A percentile compares a stretch with the other conserved stretches of the same genome.
Evolutionary conservation across 352 stramenopile genomes (phyloP).

Genomic region (Phytophthora pluvialis): DNA sequence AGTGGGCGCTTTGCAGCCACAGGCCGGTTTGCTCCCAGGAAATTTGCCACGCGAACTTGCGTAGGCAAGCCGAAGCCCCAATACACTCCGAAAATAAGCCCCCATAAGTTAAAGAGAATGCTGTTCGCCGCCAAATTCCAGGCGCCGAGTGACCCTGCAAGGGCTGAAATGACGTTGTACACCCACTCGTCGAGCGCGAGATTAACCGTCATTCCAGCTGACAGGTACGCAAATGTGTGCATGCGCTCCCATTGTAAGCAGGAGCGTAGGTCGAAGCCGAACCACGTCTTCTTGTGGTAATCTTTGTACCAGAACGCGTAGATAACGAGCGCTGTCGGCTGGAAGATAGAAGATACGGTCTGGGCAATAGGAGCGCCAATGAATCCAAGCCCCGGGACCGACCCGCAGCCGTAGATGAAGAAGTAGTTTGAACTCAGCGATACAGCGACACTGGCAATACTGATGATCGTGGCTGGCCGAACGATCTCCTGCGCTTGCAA

Average conservation of each 20-base stretch:
- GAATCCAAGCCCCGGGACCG: conserved; percentile 66
- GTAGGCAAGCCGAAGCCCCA: conserved; percentile 85
- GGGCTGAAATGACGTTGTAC: conserved; percentile 78
- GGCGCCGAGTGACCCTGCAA: conserved; percentile 68
- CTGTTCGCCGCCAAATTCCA: conserved; percentile 78
- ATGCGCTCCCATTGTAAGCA: conserved; percentile 73
- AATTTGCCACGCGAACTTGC: conserved; percentile 81
- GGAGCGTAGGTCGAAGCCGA: conserved; percentile 55
- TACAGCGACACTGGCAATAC: conserved; percentile 66
- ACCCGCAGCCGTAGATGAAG: conserved; percentile 80
- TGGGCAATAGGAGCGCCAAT: conserved; percentile 79
- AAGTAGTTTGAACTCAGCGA: conserved; percentile 76
- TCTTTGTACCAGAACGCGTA: conserved; percentile 85
- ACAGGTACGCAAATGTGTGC: conserved; percentile 67
- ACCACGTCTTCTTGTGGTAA: conserved; percentile 85
- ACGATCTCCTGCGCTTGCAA: conserved; percentile 85
- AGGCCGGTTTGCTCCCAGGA: conserved; percentile 71
- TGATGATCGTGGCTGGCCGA: conserved; percentile 80
- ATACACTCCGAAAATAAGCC: conserved; percentile 83
- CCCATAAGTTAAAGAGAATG: conserved; percentile 86
- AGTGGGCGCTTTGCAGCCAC: conserved; percentile 63
- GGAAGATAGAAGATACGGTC: conserved; percentile 73
- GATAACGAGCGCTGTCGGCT: conserved; percentile 65
- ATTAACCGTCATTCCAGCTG: conserved; percentile 81
- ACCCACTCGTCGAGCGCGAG: conserved; percentile 82